Percentiles rank a stretch among this genome's conserved stretches.
phyloP scores from a whole-genome alignment of 176 grass and related monocot species.

The Otatea glauca region DNA sequence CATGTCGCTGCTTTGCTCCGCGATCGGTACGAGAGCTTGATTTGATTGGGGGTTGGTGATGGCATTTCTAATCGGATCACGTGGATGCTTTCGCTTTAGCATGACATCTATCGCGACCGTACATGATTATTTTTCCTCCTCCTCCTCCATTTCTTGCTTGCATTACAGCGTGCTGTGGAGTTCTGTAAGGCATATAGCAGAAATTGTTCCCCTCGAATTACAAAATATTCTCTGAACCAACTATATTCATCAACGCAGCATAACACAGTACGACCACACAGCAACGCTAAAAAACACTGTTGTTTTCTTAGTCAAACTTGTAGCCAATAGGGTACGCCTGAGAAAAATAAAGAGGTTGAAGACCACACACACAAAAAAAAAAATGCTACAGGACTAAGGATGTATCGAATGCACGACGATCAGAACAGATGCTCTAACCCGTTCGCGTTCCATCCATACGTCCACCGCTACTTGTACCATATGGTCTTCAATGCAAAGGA shows the following conservation, averaged over 20 bases:
- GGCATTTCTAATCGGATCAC: constrained; percentile 9
- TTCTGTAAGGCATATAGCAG: neutral
- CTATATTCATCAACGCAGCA: neutral
- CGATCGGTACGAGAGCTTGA: neutral
- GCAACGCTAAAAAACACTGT: too few relatives aligned
- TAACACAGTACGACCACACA: neutral
- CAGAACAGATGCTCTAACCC: too few relatives aligned
- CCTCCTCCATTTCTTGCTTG: too few relatives aligned
- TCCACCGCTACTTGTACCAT: neutral
- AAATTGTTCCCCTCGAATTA: neutral
- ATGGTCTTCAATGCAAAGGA: neutral
- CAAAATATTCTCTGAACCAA: neutral
- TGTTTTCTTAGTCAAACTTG: neutral
- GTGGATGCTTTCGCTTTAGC: neutral
- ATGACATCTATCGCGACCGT: neutral
- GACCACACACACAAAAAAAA: too few relatives aligned
- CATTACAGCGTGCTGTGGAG: neutral
- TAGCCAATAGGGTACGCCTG: neutral
- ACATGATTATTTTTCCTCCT: neutral
- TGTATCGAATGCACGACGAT: too few relatives aligned
- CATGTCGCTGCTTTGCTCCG: neutral
- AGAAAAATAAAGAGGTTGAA: too few relatives aligned
- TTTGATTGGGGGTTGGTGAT: neutral
- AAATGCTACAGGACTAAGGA: too few relatives aligned
- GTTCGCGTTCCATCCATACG: too few relatives aligned